phyloP scores from a whole-genome alignment of 2,329 filamentous ascomycete genomes.

The Colletotrichum orchidophilum region DNA sequence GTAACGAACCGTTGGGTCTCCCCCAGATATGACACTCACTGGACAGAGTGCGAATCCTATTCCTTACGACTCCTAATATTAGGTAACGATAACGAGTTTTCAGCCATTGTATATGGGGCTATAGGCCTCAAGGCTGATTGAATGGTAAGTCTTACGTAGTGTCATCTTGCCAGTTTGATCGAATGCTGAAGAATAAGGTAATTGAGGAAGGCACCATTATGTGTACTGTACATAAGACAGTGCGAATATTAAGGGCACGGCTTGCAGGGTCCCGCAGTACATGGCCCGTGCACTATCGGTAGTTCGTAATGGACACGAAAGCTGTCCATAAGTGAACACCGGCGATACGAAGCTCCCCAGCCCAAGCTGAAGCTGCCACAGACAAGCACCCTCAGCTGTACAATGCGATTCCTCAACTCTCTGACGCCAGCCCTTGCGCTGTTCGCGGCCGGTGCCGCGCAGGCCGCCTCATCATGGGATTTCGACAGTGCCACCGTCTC shows the following conservation, averaged over 20 bases:
- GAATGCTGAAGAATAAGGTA: too few species aligned
- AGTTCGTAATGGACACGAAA: conserved; percentile 35
- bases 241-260: background rate
- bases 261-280: background rate
- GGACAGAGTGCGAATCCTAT: background rate
- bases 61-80: too few species aligned
- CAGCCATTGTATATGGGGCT: too few species aligned
- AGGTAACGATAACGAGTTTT: too few species aligned
- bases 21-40: background rate
- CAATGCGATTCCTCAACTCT: conserved; percentile 54
- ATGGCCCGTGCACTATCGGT: conserved; percentile 27
- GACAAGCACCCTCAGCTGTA: conserved; percentile 32
- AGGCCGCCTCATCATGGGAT: conserved; percentile 71
- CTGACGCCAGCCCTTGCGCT: conserved; percentile 54
- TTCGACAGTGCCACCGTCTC: conserved; percentile 78
- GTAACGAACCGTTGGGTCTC: background rate
- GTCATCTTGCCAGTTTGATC: too few species aligned
- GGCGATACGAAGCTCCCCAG: conserved; percentile 30
- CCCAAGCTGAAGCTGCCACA: conserved; percentile 30
- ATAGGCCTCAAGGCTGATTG: background rate
- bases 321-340: conserved; percentile 35
- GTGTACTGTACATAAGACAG: background rate
- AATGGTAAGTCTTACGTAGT: background rate
- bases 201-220: background rate
- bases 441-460: conserved; percentile 59